Evolutionary conservation across 495 filamentous ascomycete genomes (phyloP).

Genomic region (Penicillium maclennaniae): DNA sequence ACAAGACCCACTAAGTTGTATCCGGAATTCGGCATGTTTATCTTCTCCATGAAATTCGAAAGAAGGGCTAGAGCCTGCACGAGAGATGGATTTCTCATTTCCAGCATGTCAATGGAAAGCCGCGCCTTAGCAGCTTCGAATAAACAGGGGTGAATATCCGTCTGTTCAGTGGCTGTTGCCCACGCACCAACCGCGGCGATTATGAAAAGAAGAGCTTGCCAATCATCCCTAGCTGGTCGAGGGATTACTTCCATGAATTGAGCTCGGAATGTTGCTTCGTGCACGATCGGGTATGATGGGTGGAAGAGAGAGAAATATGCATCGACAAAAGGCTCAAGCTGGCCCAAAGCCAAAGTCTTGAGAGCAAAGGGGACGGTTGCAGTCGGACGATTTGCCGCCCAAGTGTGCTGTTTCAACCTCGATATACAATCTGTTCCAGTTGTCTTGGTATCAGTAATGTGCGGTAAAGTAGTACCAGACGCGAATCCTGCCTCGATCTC

Average conservation of each 20-base stretch:
- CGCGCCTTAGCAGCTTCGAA: slow-evolving; percentile 19
- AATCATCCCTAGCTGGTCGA: slow-evolving; percentile 11
- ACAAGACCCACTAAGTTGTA: slow-evolving; percentile 23
- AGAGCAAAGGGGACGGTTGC: slow-evolving; percentile 6
- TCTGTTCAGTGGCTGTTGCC: slow-evolving; percentile 7
- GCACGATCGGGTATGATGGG: slow-evolving; percentile 18
- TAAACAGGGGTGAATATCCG: slow-evolving; percentile 10
- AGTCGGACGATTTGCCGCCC: not conserved
- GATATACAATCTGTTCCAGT: not conserved
- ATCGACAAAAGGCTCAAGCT: slow-evolving; percentile 18
- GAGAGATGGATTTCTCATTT: slow-evolving; percentile 15
- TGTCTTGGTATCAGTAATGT: slow-evolving; percentile 7
- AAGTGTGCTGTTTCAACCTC: not conserved
- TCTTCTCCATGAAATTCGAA: slow-evolving; percentile 21
- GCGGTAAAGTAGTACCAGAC: slow-evolving; percentile 16
- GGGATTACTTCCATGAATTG: slow-evolving; percentile 21
- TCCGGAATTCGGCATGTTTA: slow-evolving; percentile 21
- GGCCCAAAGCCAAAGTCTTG: slow-evolving; percentile 6
- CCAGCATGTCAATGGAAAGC: slow-evolving; percentile 19
- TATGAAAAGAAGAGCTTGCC: slow-evolving; percentile 18
- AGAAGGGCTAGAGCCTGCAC: slow-evolving; percentile 16
- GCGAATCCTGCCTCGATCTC: slow-evolving; percentile 8
- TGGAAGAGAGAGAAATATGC: slow-evolving; percentile 19
- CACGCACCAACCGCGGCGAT: slow-evolving; percentile 14
- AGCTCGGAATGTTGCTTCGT: slow-evolving; percentile 22